These are phyloP conservation scores for Rhizophagus sp. DNA, from an alignment of 192 early-diverging fungal species.

Conservation along the genomic window DNA sequence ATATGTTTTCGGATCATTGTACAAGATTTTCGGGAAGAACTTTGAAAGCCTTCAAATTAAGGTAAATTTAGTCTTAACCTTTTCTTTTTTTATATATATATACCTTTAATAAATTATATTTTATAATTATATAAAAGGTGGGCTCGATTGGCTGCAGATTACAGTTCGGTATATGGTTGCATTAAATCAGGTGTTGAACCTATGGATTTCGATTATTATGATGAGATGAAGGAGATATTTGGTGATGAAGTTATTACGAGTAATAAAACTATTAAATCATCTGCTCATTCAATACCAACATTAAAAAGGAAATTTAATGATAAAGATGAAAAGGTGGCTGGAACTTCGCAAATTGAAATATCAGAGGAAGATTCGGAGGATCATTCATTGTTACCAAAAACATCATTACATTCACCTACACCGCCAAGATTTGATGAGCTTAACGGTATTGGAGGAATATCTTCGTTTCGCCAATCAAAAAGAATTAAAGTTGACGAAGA, in stretches of 20 bases:
- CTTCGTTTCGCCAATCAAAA: neutral
- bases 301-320: neutral
- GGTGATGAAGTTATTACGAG: neutral
- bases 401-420: neutral
- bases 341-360: neutral
- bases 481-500: neutral
- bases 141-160: neutral
- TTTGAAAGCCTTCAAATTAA: slow-evolving; percentile 7
- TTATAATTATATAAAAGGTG: neutral
- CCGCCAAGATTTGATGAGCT: neutral
- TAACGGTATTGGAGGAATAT: neutral
- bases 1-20: slow-evolving; percentile 2
- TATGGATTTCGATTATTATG: slow-evolving; percentile 7
- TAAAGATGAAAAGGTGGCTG: too few species aligned
- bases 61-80: neutral
- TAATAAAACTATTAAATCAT: neutral
- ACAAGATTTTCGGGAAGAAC: slow-evolving; percentile 6
- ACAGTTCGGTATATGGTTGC: neutral
- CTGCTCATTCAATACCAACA: neutral
- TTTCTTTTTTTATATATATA: neutral
- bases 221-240: slow-evolving; percentile 1
- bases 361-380: neutral
- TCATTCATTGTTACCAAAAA: neutral
- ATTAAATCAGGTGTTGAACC: neutral
- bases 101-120: neutral